A percentile compares a stretch with the other conserved stretches of the same genome.
Conservation (phyloP, 78 protist species). For the Diacronema lutheri region DNA sequence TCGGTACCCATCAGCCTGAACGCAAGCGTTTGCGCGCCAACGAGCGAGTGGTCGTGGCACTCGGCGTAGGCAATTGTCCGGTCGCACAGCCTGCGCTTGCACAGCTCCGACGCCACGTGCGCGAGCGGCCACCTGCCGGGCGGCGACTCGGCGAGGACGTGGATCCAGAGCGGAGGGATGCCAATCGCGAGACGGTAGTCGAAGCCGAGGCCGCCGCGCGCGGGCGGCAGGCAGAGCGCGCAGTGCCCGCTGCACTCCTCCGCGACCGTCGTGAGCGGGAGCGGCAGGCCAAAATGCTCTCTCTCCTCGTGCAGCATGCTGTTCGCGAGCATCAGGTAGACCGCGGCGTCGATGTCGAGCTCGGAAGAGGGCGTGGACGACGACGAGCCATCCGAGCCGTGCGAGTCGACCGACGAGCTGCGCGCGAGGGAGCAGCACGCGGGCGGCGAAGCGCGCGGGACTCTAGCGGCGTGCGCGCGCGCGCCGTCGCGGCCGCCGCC, state of each 20-base stretch:
- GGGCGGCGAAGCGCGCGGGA: too few species aligned
- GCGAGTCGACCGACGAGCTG: too few species aligned
- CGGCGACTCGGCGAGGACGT: conserved; percentile 29
- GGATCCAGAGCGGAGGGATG: background rate
- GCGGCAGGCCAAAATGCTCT: conserved; percentile 53
- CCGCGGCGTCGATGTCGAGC: conserved; percentile 79
- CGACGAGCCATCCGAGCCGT: too few species aligned
- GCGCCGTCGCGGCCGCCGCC: conserved; percentile 85
- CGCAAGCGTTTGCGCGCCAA: conserved; percentile 95
- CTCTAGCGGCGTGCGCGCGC: too few species aligned
- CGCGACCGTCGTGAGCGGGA: conserved; percentile 78
- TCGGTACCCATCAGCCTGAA: conserved; percentile 96
- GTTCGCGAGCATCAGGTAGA: conserved; percentile 56
- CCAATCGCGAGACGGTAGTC: conserved; percentile 80
- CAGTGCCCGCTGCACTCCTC: conserved; percentile 94
- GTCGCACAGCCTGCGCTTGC: conserved; percentile 59
- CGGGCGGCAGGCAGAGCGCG: conserved; percentile 76
- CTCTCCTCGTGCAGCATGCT: background rate
- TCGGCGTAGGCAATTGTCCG: conserved; percentile 84
- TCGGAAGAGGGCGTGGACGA: too few species aligned
- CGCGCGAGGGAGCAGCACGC: too few species aligned
- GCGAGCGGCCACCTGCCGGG: background rate
- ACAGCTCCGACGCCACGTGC: background rate
- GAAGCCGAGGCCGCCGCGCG: conserved; percentile 92
- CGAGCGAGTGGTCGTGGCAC: conserved; percentile 90